Evolutionary conservation across 192 early-diverging fungal species (phyloP), one percentile per base, ranked within the genome.

Genomic region (Chytriomyces sp.): DNA sequence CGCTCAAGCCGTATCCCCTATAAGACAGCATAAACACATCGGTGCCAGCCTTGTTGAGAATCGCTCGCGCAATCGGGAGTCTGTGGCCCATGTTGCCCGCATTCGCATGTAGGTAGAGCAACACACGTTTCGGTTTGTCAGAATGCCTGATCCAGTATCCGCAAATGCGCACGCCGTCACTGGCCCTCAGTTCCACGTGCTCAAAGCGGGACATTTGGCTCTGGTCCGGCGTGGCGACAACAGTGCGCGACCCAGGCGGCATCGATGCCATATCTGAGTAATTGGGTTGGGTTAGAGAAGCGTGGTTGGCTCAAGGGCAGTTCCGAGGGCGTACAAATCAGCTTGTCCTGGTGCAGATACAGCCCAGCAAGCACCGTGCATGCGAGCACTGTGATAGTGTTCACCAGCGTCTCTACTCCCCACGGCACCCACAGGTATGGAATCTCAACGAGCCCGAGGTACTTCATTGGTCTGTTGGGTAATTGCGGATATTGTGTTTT

Each of bases 21-120:
- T 99, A 99, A n/a, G 96, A 97, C 20, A 98, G 86, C 94, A 99
- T 94, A 66, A 97, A 92, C 13, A 99, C 91, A 83, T 99, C 98
- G 83, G 89, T 91, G 47, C 89, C 87, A 18, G 44, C 20, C 26
- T 81, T 79, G 26, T 84, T 77, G 76, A 93, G 86, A 64, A 98
- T 84, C 5, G 91, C 80, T 67, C 90, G 86, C 24, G 96, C 95
- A 62, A 98, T 94, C 6, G 96, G 96, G 67, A 99, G 85, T 13
- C 98, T 88, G 80, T 99, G 97, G 49, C 98, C 97, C 91, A 98
- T 95, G 80, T 99, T 99, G 44, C 98, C 98, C 20, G 98, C 98
- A 76, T 99, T 99, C 43, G 96, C 96, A 78, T 99, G 97, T 68
- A 93, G 93, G 75, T 95, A 97, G 6, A 98, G 72, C 50, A 99